A percentile compares a stretch with the other conserved stretches of the same genome.
Conservation (phyloP, 169 alveolate genomes). For the Besnoitia besnoiti region DNA sequence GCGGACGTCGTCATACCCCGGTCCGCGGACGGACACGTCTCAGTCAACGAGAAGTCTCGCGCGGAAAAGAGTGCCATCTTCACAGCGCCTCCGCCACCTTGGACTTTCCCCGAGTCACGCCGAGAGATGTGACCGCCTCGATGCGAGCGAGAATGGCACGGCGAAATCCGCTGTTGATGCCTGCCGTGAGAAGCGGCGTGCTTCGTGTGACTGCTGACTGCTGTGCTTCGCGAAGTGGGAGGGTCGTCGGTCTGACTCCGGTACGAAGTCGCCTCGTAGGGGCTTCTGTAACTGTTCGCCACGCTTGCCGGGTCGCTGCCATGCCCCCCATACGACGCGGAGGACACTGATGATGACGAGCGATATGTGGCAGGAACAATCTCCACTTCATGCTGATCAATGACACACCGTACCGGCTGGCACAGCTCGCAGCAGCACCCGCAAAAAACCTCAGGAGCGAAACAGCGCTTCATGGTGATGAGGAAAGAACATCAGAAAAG, state of each 20-base stretch:
- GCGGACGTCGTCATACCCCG: not conserved
- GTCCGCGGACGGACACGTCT: not conserved
- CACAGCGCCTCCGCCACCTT: not conserved
- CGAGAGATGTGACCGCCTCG: not conserved
- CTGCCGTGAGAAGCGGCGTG: not conserved
- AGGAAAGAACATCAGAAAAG: not conserved
- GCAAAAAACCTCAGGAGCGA: not conserved
- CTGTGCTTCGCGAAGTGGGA: conserved; percentile 32
- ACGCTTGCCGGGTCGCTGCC: not conserved
- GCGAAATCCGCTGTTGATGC: not conserved
- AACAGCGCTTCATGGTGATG: not conserved
- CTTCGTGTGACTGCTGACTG: not conserved
- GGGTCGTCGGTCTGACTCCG: conserved; percentile 20
- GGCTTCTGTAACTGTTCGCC: not conserved
- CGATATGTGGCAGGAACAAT: conserved; percentile 44
- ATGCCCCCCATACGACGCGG: not conserved
- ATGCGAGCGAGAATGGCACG: not conserved
- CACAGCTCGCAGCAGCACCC: conserved; percentile 49
- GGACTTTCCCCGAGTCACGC: not conserved
- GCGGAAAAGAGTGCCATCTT: not conserved
- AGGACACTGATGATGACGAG: not conserved
- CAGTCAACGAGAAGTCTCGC: not conserved
- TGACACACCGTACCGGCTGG: conserved; percentile 49
- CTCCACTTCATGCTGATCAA: conserved; percentile 59
- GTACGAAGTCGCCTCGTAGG: not conserved